Evolutionary conservation across 192 early-diverging fungal genomes (phyloP).

Genomic region (Podila horticola): DNA sequence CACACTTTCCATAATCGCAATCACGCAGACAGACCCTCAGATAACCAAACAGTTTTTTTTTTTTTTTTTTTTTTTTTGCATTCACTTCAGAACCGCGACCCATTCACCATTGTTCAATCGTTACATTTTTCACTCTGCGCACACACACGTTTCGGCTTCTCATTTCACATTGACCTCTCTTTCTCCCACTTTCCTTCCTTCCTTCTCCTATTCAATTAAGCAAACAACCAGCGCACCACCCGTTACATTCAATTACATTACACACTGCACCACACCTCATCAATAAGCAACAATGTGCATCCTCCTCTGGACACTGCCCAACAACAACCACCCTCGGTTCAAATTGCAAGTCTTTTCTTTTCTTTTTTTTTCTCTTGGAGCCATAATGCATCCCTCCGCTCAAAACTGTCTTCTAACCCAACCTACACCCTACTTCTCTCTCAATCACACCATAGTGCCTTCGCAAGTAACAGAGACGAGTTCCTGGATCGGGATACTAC

Average conservation of each 20-base stretch:
- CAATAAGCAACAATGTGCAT: slow-evolving; percentile 31
- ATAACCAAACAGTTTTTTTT: no score
- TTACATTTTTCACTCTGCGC: no score
- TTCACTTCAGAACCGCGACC: no score
- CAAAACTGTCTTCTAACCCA: neutral
- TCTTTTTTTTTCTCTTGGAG: neutral
- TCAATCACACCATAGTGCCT: slow-evolving; percentile 45
- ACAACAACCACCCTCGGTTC: slow-evolving; percentile 49
- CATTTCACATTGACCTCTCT: neutral
- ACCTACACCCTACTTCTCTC: neutral
- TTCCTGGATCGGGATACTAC: slow-evolving; percentile 50
- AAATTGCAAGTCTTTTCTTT: slow-evolving; percentile 16
- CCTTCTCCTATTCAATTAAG: neutral
- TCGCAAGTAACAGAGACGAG: slow-evolving; percentile 63
- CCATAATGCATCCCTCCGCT: neutral
- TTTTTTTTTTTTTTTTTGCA: neutral
- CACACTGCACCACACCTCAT: neutral
- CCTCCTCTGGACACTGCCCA: slow-evolving; percentile 44
- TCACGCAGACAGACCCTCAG: no score
- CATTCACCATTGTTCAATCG: neutral
- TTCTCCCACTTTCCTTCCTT: neutral
- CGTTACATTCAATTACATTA: neutral
- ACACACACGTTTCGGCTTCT: neutral
- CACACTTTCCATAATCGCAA: no score
- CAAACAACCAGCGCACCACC: neutral